Percentiles rank a stretch among this genome's conserved stretches.
Evolutionary conservation across 768 basidiomycete genomes (phyloP).

Genomic region (Lactarius sp.): DNA sequence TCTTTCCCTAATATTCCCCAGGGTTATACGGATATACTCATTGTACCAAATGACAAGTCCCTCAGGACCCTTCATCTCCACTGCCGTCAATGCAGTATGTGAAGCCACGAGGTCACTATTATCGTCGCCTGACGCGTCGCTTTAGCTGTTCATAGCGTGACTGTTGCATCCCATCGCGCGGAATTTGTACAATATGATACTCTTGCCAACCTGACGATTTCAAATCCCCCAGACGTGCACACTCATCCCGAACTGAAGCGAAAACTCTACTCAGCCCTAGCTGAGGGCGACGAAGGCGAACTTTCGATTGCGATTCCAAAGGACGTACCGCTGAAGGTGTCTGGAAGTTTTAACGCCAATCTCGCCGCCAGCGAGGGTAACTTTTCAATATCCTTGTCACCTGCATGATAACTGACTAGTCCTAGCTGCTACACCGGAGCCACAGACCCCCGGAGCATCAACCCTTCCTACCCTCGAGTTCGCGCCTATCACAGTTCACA

Average conservation of each 20-base stretch:
- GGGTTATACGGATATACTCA: constrained; percentile 93
- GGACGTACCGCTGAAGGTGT: constrained; percentile 62
- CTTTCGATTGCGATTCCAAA: constrained; percentile 82
- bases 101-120: neutral
- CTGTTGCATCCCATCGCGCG: constrained; percentile 63
- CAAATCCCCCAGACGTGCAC: constrained; percentile 72
- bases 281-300: constrained; percentile 93
- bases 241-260: constrained; percentile 91
- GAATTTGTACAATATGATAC: constrained; percentile 80
- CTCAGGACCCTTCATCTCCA: constrained; percentile 84
- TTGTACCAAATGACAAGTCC: constrained; percentile 74
- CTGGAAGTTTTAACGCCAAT: constrained; percentile 43
- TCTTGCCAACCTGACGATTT: constrained; percentile 58
- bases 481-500: constrained; percentile 66
- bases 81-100: constrained; percentile 80
- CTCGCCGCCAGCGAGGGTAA: constrained; percentile 54
- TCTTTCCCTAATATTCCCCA: constrained; percentile 31
- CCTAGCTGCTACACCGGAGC: constrained; percentile 73
- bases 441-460: constrained; percentile 55
- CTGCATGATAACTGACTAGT: neutral
- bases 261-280: constrained; percentile 81
- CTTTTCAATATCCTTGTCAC: constrained; percentile 8
- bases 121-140: constrained; percentile 27
- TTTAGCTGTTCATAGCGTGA: constrained; percentile 67
- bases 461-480: constrained; percentile 41